Conservation (phyloP, 1,139 yeast species). For the Kluyveromyces sp. region DNA sequence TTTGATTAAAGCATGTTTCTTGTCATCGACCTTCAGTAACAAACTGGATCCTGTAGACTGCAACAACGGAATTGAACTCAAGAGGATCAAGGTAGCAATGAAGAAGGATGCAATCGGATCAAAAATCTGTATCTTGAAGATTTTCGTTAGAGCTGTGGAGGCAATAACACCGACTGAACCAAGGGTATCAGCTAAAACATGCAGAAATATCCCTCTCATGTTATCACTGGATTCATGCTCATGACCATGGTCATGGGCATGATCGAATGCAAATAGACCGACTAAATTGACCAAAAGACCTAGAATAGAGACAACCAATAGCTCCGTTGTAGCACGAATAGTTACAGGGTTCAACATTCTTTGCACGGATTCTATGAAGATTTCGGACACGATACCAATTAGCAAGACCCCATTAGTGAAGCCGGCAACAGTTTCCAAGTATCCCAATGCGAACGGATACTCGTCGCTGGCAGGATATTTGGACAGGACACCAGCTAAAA, state of each 20-base stretch:
- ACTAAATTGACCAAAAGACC: slow-evolving; percentile 86
- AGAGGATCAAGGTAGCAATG: slow-evolving; percentile 72
- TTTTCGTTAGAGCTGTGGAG: slow-evolving; percentile 63
- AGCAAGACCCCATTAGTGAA: slow-evolving; percentile 87
- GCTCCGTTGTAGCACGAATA: slow-evolving; percentile 75
- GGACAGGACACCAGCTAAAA: slow-evolving; percentile 70
- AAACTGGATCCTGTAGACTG: slow-evolving; percentile 73
- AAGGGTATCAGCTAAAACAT: slow-evolving; percentile 87
- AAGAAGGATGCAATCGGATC: slow-evolving; percentile 90
- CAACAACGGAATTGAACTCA: slow-evolving; percentile 78
- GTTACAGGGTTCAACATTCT: slow-evolving; percentile 71
- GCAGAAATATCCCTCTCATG: slow-evolving; percentile 90
- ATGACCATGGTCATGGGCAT: slow-evolving; percentile 42
- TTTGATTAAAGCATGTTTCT: slow-evolving; percentile 55
- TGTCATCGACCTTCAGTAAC: slow-evolving; percentile 51
- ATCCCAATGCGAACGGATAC: slow-evolving; percentile 80
- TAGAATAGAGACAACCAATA: slow-evolving; percentile 71
- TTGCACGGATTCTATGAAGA: slow-evolving; percentile 78
- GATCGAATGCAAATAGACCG: slow-evolving; percentile 92
- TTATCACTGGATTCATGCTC: slow-evolving; percentile 54
- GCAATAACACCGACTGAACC: slow-evolving; percentile 95
- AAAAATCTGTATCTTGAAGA: slow-evolving; percentile 52
- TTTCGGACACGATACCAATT: slow-evolving; percentile 83
- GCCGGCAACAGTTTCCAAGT: slow-evolving; percentile 88
- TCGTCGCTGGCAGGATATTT: slow-evolving; percentile 55